These are phyloP conservation scores for Candida anutae DNA, from an alignment of 1,139 yeast species.

Conservation along the genomic window DNA sequence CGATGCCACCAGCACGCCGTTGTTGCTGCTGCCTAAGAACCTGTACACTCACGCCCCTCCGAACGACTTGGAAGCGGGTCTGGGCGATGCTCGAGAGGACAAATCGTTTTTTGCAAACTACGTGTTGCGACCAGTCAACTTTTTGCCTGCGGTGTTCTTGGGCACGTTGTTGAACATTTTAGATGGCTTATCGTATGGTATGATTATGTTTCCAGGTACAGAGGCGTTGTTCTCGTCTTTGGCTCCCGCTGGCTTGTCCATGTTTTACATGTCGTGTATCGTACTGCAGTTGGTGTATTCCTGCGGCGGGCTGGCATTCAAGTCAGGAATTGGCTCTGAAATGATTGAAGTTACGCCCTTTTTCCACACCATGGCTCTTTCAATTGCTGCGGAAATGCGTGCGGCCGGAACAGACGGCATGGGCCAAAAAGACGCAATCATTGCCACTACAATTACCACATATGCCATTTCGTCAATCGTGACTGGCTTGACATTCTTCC, in stretches of 20 bases:
- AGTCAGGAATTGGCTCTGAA: conserved; percentile 89
- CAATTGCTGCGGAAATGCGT: conserved; percentile 47
- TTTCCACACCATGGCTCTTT: conserved; percentile 88
- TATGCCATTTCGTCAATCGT: conserved; percentile 77
- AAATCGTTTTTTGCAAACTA: conserved; percentile 6
- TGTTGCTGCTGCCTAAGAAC: conserved; percentile 1
- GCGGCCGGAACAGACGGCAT: conserved; percentile 26
- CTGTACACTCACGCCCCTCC: conserved; percentile 1
- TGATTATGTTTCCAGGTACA: conserved; percentile 92
- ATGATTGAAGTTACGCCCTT: conserved; percentile 98
- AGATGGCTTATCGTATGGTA: conserved; percentile 93
- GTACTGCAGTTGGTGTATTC: conserved; percentile 84
- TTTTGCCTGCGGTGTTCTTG: conserved; percentile 69
- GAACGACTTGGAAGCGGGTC: conserved; percentile 9
- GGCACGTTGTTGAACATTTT: conserved; percentile 80
- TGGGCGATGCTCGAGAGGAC: conserved; percentile 1
- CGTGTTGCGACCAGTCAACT: conserved; percentile 35
- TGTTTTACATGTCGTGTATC: conserved; percentile 88
- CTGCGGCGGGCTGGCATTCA: conserved; percentile 83
- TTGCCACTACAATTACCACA: conserved; percentile 83
- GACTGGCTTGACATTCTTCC: conserved; percentile 75
- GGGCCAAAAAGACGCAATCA: conserved; percentile 44
- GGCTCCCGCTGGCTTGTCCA: conserved; percentile 86
- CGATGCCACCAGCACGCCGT: neutral
- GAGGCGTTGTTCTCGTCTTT: conserved; percentile 66